Evolutionary conservation across 2,329 filamentous ascomycete species (phyloP).

Genomic region (Amauroascus niger): DNA sequence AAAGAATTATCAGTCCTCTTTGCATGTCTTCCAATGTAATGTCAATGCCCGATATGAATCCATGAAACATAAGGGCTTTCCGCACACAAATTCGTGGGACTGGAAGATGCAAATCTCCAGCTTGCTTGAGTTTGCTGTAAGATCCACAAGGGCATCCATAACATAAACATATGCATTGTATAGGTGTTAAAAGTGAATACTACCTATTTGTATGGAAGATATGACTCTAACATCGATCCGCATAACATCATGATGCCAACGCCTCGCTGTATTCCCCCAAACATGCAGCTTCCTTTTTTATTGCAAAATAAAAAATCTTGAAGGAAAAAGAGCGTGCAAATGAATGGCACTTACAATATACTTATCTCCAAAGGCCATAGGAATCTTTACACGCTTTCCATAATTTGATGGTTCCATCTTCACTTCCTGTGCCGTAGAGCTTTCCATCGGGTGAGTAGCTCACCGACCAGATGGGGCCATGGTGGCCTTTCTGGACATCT

Average conservation of each 20-base stretch:
- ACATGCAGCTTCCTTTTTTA: not conserved
- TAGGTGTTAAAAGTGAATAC: not conserved
- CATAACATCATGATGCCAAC: constrained; percentile 4
- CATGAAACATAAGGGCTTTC: no score
- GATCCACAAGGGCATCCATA: not conserved
- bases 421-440: constrained; percentile 89
- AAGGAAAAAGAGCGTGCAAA: not conserved
- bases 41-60: no score
- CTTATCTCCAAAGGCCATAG: constrained; percentile 55
- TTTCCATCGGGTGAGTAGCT: constrained; percentile 93
- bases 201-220: not conserved
- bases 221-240: not conserved
- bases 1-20: no score
- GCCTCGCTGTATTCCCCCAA: constrained; percentile 8
- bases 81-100: no score
- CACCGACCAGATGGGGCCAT: constrained; percentile 94
- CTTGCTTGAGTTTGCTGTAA: no score
- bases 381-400: constrained; percentile 59
- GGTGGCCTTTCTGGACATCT: constrained; percentile 94
- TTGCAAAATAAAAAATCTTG: not conserved
- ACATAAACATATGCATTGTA: not conserved
- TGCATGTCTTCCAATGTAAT: no score
- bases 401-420: constrained; percentile 95
- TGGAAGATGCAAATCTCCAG: no score
- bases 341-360: not conserved